Conservation (phyloP, 2,329 filamentous ascomycete genomes). For the Diplodia seriata region DNA sequence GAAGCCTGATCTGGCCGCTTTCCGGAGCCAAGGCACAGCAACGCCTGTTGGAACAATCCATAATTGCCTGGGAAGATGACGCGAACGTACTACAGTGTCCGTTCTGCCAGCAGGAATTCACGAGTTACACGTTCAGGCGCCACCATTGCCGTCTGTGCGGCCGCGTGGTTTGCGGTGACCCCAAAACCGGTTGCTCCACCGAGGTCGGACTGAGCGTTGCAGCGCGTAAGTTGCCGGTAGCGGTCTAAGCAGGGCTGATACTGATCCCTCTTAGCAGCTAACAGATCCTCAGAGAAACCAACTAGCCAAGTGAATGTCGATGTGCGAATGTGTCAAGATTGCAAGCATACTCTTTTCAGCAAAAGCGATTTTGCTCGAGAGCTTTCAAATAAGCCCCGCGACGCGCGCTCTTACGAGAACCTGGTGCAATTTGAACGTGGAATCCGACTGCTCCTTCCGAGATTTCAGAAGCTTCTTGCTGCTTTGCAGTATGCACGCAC, state of each 20-base stretch:
- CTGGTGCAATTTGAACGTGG: constrained; percentile 86
- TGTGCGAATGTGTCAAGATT: constrained; percentile 91
- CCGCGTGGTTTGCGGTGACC: constrained; percentile 89
- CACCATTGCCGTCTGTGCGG: constrained; percentile 97
- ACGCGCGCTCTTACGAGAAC: constrained; percentile 82
- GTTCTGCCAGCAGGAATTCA: constrained; percentile 95
- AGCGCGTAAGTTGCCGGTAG: constrained; percentile 56
- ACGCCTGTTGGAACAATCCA: constrained; percentile 84
- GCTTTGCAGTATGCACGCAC: constrained; percentile 66
- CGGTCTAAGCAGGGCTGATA: constrained; percentile 26
- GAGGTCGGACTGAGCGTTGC: constrained; percentile 83
- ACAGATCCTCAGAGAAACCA: constrained; percentile 49
- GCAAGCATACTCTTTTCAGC: constrained; percentile 73
- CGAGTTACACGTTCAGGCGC: constrained; percentile 87
- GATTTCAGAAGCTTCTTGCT: constrained; percentile 79
- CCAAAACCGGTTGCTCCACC: constrained; percentile 80
- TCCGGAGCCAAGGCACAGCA: constrained; percentile 71
- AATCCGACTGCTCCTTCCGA: constrained; percentile 79
- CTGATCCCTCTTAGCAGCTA: constrained; percentile 37
- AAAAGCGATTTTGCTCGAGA: constrained; percentile 80
- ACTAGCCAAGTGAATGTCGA: constrained; percentile 72
- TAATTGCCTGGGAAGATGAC: constrained; percentile 97
- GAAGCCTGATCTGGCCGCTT: constrained; percentile 64
- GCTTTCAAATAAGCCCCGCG: constrained; percentile 70
- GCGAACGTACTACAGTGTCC: constrained; percentile 79